A percentile compares a stretch with the other conserved stretches of the same genome.
phyloP scores from a whole-genome alignment of 83 land plant species.

The Picea mariana region DNA sequence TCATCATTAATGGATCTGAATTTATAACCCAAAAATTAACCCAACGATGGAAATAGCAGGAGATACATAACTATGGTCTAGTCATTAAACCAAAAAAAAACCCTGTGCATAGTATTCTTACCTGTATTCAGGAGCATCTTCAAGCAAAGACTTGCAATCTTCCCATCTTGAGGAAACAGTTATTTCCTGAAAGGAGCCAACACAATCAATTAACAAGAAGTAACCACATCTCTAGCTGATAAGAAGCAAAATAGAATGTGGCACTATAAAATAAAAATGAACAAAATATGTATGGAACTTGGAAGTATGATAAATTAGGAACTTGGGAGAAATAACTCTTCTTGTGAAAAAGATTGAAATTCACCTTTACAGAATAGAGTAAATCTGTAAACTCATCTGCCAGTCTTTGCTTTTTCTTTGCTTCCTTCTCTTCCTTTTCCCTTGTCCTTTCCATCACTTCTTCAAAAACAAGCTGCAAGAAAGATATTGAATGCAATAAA shows the following conservation, averaged over 20 bases:
- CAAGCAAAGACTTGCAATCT: constrained; percentile 61
- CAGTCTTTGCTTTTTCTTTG: constrained; percentile 87
- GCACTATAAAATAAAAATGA: too few species aligned
- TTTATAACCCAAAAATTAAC: neutral
- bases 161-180: constrained; percentile 84
- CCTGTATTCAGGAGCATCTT: constrained; percentile 78
- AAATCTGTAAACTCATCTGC: constrained; percentile 77
- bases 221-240: neutral
- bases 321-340: neutral
- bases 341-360: neutral
- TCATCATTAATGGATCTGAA: constrained; percentile 82
- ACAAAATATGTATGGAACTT: neutral
- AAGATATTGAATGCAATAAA: neutral
- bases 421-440: constrained; percentile 98
- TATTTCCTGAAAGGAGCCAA: constrained; percentile 58
- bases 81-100: neutral
- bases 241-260: neutral
- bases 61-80: constrained; percentile 1
- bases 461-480: constrained; percentile 88
- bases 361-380: constrained; percentile 65
- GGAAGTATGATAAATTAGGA: neutral
- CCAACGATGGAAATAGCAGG: neutral
- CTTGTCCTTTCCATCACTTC: constrained; percentile 73
- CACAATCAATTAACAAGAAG: neutral
- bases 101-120: constrained; percentile 12